Evolutionary conservation across 306 rosid genomes (phyloP), one percentile per base, ranked within the genome.

Genomic region (Prunus fruticosa): DNA sequence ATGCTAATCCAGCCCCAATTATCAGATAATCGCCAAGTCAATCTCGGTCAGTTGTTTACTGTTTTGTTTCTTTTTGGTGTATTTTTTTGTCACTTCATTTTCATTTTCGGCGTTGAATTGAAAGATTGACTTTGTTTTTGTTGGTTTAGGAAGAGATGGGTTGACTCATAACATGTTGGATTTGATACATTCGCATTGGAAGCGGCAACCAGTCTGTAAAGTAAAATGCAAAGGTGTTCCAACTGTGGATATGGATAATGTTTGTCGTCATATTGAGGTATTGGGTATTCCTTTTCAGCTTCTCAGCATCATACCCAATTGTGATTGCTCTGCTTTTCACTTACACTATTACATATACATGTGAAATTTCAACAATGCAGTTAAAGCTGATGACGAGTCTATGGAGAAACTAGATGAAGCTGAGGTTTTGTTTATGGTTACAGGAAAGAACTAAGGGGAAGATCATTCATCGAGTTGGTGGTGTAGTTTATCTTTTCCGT

Each of bases 141-240:
- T 58, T 77, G 64, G 85, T 77, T 16, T 79, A 94, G 98, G 98
- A 79, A 92, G 97, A 84, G 97, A 95, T 75, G 98, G 98, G 53
- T 84, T 95, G 73, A 95, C 97, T 0, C 98, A 95, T 83, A 95
- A 95, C 69, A 95, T 92, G 98, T 81, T 95, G 97, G 97, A 95
- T 75, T 83, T 95, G 88, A 78, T 95, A 78, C 98, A 95, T 86
- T 90, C 98, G 0, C 98, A 95, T 84, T 92, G 97, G 97, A 92
- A 80, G 87, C 84, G 97, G 18, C 67, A 74, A 34, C 87, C 85
- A 6, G 92, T 95, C 18, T 92, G 97, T 84, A 92, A 92, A 87
- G 73, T 95, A 62, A 92, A 91, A 30, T 95, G 98, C 80, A 90
- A 89, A 88, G 98, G 97, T 52, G 97, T 92, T 82, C 98, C 98